These are phyloP conservation scores for Suillus luteus DNA, from an alignment of 768 basidiomycete genomes.

Conservation along the genomic window DNA sequence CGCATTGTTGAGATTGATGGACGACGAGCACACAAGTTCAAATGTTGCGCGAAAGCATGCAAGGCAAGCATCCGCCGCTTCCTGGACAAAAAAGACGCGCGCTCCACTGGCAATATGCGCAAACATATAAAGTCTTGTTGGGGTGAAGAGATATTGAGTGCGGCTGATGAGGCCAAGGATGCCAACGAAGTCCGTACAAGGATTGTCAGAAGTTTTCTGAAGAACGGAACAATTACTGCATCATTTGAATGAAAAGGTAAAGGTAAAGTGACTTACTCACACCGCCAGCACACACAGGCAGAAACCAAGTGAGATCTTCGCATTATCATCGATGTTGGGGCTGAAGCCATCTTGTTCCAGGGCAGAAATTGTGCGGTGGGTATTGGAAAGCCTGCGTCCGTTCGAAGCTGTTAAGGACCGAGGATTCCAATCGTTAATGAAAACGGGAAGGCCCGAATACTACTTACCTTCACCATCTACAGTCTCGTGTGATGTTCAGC, in stretches of 20 bases:
- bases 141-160: too few species aligned
- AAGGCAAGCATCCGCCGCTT: slow-evolving; percentile 19
- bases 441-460: too few species aligned
- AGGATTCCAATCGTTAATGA: too few species aligned
- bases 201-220: slow-evolving; percentile 18
- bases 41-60: slow-evolving; percentile 24
- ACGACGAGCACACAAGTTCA: slow-evolving; percentile 25
- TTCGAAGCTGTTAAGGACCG: too few species aligned
- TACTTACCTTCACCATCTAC: too few species aligned
- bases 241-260: slow-evolving; percentile 31
- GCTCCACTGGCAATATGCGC: too few species aligned
- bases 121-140: too few species aligned
- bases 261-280: slow-evolving; percentile 33
- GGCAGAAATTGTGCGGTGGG: too few species aligned
- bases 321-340: background rate
- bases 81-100: background rate
- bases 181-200: too few species aligned
- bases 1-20: slow-evolving; percentile 21
- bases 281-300: slow-evolving; percentile 23
- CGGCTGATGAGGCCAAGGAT: too few species aligned
- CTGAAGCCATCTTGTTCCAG: background rate
- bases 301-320: slow-evolving; percentile 22
- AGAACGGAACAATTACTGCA: slow-evolving; percentile 27
- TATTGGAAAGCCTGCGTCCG: too few species aligned
- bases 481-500: too few species aligned